Percentiles rank a stretch among this genome's conserved stretches.
phyloP scores from a whole-genome alignment of 2,329 filamentous ascomycete genomes.

The Phialemonium atrogriseum region DNA sequence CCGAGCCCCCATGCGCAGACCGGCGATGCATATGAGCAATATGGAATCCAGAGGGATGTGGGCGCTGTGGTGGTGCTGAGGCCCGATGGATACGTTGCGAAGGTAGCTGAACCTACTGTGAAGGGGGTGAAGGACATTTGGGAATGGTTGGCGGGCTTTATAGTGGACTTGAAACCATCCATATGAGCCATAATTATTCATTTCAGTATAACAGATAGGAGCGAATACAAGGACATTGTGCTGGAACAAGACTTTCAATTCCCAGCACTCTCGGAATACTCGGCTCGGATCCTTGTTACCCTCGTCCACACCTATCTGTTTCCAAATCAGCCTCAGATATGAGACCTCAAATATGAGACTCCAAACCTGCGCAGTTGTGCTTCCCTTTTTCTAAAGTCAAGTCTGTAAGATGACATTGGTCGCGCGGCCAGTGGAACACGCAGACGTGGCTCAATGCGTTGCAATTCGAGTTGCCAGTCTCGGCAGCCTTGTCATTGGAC shows the following conservation, averaged over 20 bases:
- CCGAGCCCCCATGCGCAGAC: background rate
- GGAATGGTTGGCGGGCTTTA: background rate
- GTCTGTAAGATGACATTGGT: background rate
- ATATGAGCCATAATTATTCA: background rate
- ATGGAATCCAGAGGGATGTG: background rate
- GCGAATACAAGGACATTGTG: too few relatives aligned
- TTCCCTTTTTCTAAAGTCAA: background rate
- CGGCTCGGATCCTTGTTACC: too few relatives aligned
- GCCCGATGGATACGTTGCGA: background rate
- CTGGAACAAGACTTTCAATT: too few relatives aligned
- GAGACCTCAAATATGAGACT: too few relatives aligned
- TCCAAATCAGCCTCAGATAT: too few relatives aligned
- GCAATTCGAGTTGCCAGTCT: slow-evolving; percentile 1
- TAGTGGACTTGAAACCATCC: background rate
- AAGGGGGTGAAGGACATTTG: background rate
- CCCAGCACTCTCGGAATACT: too few relatives aligned
- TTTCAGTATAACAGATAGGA: too few relatives aligned
- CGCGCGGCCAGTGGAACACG: background rate
- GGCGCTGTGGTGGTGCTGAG: background rate
- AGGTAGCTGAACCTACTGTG: background rate
- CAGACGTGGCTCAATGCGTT: slow-evolving; percentile 1
- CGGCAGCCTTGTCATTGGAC: background rate
- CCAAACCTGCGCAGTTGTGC: background rate
- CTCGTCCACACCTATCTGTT: background rate
- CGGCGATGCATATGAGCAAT: background rate